These are phyloP conservation scores for Coprinellus aureogranulatus DNA, from an alignment of 768 basidiomycete genomes.

Conservation along the genomic window DNA sequence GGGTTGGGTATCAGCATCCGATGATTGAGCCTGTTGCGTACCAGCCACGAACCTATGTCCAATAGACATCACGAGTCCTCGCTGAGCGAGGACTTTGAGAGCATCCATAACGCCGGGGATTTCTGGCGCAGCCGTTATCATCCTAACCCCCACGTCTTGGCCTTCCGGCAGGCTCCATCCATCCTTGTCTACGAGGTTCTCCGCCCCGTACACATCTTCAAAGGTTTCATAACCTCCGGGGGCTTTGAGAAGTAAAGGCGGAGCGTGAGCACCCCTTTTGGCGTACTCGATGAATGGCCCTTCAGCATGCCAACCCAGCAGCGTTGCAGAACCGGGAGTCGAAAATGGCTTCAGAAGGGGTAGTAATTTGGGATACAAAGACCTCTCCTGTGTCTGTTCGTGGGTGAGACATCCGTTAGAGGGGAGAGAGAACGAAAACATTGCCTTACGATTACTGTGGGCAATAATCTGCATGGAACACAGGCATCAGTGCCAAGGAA, in stretches of 20 bases:
- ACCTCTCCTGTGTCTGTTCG: slow-evolving; percentile 71
- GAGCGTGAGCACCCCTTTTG: slow-evolving; percentile 84
- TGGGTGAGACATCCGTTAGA: slow-evolving; percentile 2
- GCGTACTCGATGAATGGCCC: slow-evolving; percentile 81
- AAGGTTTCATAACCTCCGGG: slow-evolving; percentile 64
- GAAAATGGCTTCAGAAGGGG: slow-evolving; percentile 67
- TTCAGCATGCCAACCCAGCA: slow-evolving; percentile 90
- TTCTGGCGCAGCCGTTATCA: slow-evolving; percentile 87
- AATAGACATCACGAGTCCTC: slow-evolving; percentile 79
- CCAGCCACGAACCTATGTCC: slow-evolving; percentile 69
- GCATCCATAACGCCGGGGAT: slow-evolving; percentile 77
- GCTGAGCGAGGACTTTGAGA: slow-evolving; percentile 53
- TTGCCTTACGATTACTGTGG: slow-evolving; percentile 74
- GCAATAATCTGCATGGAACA: slow-evolving; percentile 43
- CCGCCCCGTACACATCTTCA: slow-evolving; percentile 69
- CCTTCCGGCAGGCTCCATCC: slow-evolving; percentile 62
- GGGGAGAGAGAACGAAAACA: too few relatives aligned
- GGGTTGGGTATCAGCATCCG: slow-evolving; percentile 4
- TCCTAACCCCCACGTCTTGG: slow-evolving; percentile 58
- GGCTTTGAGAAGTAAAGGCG: slow-evolving; percentile 61
- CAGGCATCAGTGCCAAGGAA: slow-evolving; percentile 6
- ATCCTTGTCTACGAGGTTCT: slow-evolving; percentile 60
- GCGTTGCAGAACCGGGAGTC: slow-evolving; percentile 59
- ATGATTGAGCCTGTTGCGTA: not conserved
- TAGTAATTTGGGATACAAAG: slow-evolving; percentile 69